A percentile compares a stretch with the other conserved stretches of the same genome.
These are phyloP conservation scores for Talaromyces piceae DNA, from an alignment of 2,329 filamentous ascomycete genomes.

Conservation along the genomic window DNA sequence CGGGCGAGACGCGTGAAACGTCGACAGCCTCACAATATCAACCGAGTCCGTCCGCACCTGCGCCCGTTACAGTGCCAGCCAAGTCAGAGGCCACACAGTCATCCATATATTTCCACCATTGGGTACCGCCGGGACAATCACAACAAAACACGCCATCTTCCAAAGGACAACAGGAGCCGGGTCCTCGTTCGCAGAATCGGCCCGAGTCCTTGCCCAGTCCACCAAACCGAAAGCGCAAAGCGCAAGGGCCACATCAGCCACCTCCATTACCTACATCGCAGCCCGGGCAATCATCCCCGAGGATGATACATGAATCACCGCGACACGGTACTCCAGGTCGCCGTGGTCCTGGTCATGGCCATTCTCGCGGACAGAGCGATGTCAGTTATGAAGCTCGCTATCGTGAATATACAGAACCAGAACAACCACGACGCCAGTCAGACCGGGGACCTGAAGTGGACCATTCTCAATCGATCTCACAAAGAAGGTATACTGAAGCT, in stretches of 20 bases:
- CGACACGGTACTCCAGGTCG: slow-evolving; percentile 1
- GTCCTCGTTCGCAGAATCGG: slow-evolving; percentile 42
- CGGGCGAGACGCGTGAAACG: slow-evolving; percentile 34
- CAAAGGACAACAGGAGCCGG: slow-evolving; percentile 52
- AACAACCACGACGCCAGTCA: slow-evolving; percentile 7
- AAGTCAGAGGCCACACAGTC: slow-evolving; percentile 56
- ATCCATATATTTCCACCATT: slow-evolving; percentile 85
- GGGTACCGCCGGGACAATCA: slow-evolving; percentile 69
- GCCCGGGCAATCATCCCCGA: slow-evolving; percentile 8
- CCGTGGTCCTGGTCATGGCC: background rate
- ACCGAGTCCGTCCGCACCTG: slow-evolving; percentile 35
- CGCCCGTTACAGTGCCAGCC: slow-evolving; percentile 44
- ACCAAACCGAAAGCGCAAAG: slow-evolving; percentile 73
- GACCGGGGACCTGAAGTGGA: slow-evolving; percentile 7
- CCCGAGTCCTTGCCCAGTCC: slow-evolving; percentile 59
- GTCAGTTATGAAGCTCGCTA: slow-evolving; percentile 8
- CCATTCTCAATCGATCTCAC: background rate
- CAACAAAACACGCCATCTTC: slow-evolving; percentile 68
- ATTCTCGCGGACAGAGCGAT: slow-evolving; percentile 13
- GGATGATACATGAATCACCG: background rate
- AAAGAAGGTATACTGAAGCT: slow-evolving; percentile 2
- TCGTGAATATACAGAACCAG: slow-evolving; percentile 7
- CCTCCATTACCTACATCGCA: slow-evolving; percentile 46
- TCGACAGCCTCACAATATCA: slow-evolving; percentile 20
- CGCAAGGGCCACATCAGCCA: slow-evolving; percentile 46